phyloP scores from a whole-genome alignment of 768 basidiomycete species.

The Serendipita sp. region DNA sequence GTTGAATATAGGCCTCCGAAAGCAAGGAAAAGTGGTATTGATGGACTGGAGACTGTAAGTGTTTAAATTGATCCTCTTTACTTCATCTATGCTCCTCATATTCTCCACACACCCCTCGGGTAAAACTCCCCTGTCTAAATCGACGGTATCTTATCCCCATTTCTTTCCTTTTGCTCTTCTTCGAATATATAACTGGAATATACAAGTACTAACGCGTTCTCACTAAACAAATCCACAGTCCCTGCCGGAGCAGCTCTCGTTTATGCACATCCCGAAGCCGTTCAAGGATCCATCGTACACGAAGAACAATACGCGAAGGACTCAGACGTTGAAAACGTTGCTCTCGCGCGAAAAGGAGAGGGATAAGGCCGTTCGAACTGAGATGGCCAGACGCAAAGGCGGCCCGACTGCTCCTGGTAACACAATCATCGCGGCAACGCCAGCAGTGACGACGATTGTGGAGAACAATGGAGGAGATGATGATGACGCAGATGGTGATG shows the following conservation, averaged over 20 bases:
- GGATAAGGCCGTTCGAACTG: slow-evolving; percentile 22
- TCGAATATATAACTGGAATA: no score
- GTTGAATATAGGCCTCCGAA: no score
- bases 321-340: slow-evolving; percentile 68
- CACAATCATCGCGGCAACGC: slow-evolving; percentile 40
- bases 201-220: no score
- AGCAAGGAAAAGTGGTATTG: no score
- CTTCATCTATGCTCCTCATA: no score
- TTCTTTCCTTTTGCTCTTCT: no score
- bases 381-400: neutral
- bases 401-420: neutral
- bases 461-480: slow-evolving; percentile 30
- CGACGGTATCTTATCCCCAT: no score
- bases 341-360: slow-evolving; percentile 66
- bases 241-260: slow-evolving; percentile 59
- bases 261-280: slow-evolving; percentile 49
- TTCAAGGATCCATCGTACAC: slow-evolving; percentile 63
- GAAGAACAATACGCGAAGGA: slow-evolving; percentile 54
- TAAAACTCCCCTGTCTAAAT: no score
- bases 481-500: neutral
- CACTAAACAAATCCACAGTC: slow-evolving; percentile 41
- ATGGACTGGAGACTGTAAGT: no score
- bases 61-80: no score
- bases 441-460: slow-evolving; percentile 27
- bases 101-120: no score